phyloP scores from a whole-genome alignment of 192 early-diverging fungal genomes.

The Geranomyces variabilis region DNA sequence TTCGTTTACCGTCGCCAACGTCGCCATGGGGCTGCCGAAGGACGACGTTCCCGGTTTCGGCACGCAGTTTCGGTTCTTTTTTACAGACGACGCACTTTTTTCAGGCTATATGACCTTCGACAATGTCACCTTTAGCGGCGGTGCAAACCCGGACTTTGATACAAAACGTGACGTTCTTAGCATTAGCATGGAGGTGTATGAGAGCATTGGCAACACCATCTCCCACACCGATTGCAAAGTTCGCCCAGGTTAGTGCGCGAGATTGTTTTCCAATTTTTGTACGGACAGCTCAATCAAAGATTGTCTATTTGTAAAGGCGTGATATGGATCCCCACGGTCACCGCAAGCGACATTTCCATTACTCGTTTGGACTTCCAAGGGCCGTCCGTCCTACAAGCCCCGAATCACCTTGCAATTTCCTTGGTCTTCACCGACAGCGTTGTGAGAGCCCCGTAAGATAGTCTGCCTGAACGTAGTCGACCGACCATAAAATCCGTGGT shows the following conservation, averaged over 20 bases:
- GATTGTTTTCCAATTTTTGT: too few species aligned
- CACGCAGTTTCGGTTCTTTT: background rate
- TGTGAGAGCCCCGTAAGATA: background rate
- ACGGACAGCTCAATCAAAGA: too few species aligned
- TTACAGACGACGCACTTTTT: background rate
- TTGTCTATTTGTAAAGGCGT: too few species aligned
- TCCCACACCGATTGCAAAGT: constrained; percentile 12
- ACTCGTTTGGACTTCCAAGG: constrained; percentile 8
- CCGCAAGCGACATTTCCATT: background rate
- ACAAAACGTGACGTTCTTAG: background rate
- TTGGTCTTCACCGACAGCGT: constrained; percentile 3
- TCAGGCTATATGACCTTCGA: background rate
- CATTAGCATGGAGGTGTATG: background rate
- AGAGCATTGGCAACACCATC: background rate
- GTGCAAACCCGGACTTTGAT: constrained; percentile 11
- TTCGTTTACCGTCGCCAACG: background rate
- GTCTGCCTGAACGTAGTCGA: background rate
- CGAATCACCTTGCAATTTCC: background rate
- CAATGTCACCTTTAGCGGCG: constrained; percentile 20
- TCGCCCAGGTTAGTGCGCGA: background rate
- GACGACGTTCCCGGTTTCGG: background rate
- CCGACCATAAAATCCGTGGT: too few species aligned
- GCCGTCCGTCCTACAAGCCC: too few species aligned
- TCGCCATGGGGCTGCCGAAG: background rate
- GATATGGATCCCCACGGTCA: background rate